These are phyloP conservation scores for Tetrapisispora nanseiensis DNA, from an alignment of 805 yeast species.

Conservation along the genomic window DNA sequence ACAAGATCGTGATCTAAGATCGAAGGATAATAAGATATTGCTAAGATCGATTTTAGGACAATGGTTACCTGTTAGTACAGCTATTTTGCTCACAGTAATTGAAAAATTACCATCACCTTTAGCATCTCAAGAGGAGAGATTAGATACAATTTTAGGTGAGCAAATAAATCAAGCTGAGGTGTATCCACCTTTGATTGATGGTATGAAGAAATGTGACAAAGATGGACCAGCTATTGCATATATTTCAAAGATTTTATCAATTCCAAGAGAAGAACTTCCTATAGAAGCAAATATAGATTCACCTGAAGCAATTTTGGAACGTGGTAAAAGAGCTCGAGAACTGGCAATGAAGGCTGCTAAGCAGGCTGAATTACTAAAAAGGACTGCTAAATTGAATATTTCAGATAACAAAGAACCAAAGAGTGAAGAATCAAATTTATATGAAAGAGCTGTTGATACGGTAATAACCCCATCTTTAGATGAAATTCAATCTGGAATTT, in stretches of 20 bases:
- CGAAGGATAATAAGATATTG: constrained; percentile 63
- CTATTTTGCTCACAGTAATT: constrained; percentile 74
- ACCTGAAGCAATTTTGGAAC: constrained; percentile 50
- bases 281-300: constrained; percentile 36
- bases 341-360: constrained; percentile 63
- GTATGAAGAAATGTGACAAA: constrained; percentile 62
- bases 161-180: constrained; percentile 33
- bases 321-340: constrained; percentile 54
- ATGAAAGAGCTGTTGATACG: constrained; percentile 22
- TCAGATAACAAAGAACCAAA: neutral
- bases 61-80: constrained; percentile 89
- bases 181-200: constrained; percentile 38
- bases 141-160: constrained; percentile 52
- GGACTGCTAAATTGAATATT: constrained; percentile 12
- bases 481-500: neutral
- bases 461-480: constrained; percentile 19
- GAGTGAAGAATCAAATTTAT: constrained; percentile 11
- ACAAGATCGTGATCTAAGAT: constrained; percentile 62
- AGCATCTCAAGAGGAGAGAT: constrained; percentile 61
- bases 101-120: constrained; percentile 80
- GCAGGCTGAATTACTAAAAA: constrained; percentile 32
- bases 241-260: constrained; percentile 80
- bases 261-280: constrained; percentile 77
- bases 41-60: constrained; percentile 68
- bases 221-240: constrained; percentile 62